Evolutionary conservation across 495 filamentous ascomycete species (phyloP).

Genomic region (Friedmanniomyces endolithicus): DNA sequence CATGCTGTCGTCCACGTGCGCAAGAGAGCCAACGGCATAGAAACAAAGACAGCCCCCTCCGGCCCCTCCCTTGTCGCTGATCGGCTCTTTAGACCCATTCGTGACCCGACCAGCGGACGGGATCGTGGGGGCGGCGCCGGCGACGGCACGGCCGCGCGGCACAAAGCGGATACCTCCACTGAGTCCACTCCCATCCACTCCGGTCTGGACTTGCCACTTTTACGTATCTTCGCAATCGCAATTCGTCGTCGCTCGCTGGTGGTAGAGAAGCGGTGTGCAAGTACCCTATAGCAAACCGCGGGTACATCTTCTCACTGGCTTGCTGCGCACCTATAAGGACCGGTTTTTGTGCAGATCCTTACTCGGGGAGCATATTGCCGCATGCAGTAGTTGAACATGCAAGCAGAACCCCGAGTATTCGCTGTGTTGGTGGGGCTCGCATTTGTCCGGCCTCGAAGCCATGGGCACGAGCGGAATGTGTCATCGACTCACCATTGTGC

Average conservation of each 20-base stretch:
- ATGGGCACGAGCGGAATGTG: no score
- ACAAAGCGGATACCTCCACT: no score
- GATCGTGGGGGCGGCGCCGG: not conserved
- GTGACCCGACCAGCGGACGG: not conserved
- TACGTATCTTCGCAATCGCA: no score
- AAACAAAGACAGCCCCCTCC: not conserved
- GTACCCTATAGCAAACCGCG: not conserved
- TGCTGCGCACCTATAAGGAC: not conserved
- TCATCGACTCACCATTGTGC: no score
- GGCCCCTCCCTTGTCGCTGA: not conserved
- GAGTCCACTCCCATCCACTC: no score
- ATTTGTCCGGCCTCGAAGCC: not conserved
- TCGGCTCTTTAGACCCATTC: not conserved
- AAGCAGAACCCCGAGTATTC: not conserved
- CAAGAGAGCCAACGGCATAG: not conserved
- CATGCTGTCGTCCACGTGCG: not conserved
- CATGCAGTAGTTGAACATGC: conserved; percentile 6
- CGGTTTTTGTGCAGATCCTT: conserved; percentile 2
- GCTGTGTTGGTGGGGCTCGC: not conserved
- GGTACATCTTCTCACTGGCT: not conserved
- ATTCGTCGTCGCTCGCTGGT: no score
- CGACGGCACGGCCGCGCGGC: not conserved
- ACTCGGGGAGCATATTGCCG: conserved; percentile 5
- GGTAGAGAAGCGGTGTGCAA: not conserved
- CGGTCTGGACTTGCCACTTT: not conserved